These are phyloP conservation scores for Diplotaxis tenuifolia DNA, from an alignment of 345 rosid genomes.

Conservation along the genomic window DNA sequence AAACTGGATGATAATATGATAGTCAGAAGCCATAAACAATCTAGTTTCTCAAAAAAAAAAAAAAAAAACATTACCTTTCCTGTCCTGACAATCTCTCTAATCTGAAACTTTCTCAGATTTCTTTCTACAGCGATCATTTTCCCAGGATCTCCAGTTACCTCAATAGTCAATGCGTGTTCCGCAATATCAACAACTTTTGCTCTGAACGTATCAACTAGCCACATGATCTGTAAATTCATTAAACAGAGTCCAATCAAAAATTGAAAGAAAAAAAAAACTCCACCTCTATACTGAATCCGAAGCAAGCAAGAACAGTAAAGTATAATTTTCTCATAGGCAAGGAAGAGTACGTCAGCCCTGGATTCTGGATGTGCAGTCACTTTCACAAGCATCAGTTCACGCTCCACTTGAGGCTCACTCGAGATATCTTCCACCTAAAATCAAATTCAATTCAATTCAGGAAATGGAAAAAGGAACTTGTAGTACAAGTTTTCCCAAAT, in stretches of 20 bases:
- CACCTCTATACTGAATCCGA: neutral
- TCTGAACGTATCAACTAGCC: slow-evolving; percentile 88
- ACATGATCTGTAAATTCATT: slow-evolving; percentile 66
- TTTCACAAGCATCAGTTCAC: slow-evolving; percentile 90
- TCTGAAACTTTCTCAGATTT: slow-evolving; percentile 83
- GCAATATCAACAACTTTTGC: slow-evolving; percentile 83
- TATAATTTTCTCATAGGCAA: slow-evolving; percentile 3
- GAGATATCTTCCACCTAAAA: slow-evolving; percentile 88
- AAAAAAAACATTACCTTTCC: slow-evolving; percentile 48
- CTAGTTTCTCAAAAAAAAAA: slow-evolving; percentile 12
- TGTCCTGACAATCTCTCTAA: slow-evolving; percentile 83
- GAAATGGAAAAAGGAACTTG: too few species aligned
- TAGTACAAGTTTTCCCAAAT: too few species aligned
- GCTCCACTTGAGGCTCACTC: slow-evolving; percentile 87
- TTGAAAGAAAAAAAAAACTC: slow-evolving; percentile 23
- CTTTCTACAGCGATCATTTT: slow-evolving; percentile 88
- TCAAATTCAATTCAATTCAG: neutral
- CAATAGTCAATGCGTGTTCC: slow-evolving; percentile 67
- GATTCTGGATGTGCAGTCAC: slow-evolving; percentile 54
- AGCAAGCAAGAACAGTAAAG: slow-evolving; percentile 22
- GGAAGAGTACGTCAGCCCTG: slow-evolving; percentile 61
- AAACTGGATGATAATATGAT: neutral
- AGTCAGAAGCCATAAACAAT: neutral
- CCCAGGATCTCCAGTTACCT: slow-evolving; percentile 99
- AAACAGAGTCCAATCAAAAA: slow-evolving; percentile 1